These are phyloP conservation scores for Pinus albicaulis DNA, from an alignment of 75 land plant species.

Conservation along the genomic window DNA sequence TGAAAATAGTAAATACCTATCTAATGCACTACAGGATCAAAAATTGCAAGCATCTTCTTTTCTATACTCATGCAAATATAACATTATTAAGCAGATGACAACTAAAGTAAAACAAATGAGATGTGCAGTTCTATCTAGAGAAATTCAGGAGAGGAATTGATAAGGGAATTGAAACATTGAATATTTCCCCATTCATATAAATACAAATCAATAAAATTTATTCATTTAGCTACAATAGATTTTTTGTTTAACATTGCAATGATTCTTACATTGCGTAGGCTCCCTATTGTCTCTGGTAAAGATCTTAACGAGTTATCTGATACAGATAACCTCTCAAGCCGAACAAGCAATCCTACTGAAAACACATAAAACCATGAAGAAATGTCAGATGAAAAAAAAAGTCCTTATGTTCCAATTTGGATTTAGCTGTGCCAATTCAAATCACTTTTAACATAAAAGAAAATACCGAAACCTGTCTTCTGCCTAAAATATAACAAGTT, in stretches of 20 bases:
- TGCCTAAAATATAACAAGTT: background rate
- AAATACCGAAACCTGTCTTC: background rate
- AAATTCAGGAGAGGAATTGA: background rate
- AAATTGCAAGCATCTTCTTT: background rate
- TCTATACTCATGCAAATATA: conserved; percentile 1
- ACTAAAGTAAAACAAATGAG: background rate
- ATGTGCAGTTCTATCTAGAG: background rate
- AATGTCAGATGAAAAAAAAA: conserved; percentile 8
- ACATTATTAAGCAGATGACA: background rate
- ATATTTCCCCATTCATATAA: background rate
- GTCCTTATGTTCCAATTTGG: background rate
- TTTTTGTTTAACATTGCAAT: background rate
- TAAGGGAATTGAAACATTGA: background rate
- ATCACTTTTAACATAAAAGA: background rate
- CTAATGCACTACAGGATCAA: background rate
- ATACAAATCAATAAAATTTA: background rate
- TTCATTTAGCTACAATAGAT: background rate
- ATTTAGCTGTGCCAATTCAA: background rate
- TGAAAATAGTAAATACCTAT: too few species aligned
- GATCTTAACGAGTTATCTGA: conserved; percentile 50
- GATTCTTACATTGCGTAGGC: conserved; percentile 81
- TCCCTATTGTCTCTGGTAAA: conserved; percentile 85
- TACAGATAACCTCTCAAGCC: conserved; percentile 81
- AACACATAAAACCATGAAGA: conserved; percentile 13
- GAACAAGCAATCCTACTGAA: conserved; percentile 85